Evolutionary conservation across 2,329 filamentous ascomycete genomes (phyloP).

Genomic region (Aspergillaceae sp.): DNA sequence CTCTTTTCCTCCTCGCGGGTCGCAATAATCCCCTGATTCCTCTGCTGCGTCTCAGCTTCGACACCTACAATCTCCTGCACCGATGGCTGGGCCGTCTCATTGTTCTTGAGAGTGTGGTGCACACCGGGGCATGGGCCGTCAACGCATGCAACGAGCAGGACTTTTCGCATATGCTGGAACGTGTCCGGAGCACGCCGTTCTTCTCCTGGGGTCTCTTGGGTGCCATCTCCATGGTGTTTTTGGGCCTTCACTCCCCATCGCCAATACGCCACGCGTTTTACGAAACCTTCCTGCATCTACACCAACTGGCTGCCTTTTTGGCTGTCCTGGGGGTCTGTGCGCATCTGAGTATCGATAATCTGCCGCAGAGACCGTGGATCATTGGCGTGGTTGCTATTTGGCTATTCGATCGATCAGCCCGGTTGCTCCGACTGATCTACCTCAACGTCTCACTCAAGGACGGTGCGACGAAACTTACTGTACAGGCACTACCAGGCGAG

Average conservation of each 20-base stretch:
- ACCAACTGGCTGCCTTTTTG: constrained; percentile 38
- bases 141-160: constrained; percentile 47
- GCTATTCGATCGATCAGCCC: constrained; percentile 36
- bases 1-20: constrained; percentile 76
- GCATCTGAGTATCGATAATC: constrained; percentile 34
- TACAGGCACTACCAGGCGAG: constrained; percentile 53
- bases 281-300: constrained; percentile 40
- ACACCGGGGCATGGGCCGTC: constrained; percentile 67
- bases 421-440: constrained; percentile 43
- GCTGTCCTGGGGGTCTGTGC: constrained; percentile 37
- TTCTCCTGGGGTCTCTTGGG: constrained; percentile 40
- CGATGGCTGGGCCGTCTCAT: constrained; percentile 73
- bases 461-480: constrained; percentile 44
- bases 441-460: constrained; percentile 45
- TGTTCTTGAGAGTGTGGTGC: constrained; percentile 60
- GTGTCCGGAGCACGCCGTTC: constrained; percentile 31
- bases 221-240: constrained; percentile 31
- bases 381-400: constrained; percentile 31
- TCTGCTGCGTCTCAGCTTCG: constrained; percentile 79
- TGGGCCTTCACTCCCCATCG: constrained; percentile 38
- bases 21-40: constrained; percentile 88
- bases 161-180: constrained; percentile 24
- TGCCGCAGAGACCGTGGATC: constrained; percentile 36
- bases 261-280: constrained; percentile 39
- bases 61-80: constrained; percentile 88